Evolutionary conservation across 345 rosid species (phyloP).

Genomic region (Capsella bursapastoris): DNA sequence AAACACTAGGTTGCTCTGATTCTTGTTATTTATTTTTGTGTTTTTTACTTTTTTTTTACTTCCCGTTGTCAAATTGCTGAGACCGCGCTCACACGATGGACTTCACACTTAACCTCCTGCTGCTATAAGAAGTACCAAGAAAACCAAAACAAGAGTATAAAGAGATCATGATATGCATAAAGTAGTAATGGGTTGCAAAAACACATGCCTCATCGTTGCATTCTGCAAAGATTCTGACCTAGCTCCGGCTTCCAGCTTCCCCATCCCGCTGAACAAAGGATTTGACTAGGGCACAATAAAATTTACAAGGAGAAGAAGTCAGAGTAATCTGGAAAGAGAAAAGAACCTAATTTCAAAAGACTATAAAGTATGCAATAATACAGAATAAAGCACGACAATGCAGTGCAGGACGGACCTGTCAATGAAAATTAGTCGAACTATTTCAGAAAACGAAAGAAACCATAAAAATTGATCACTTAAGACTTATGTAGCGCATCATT

Average conservation of each 20-base stretch:
- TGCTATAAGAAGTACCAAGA: slow-evolving; percentile 34
- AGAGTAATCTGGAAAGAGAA: slow-evolving; percentile 36
- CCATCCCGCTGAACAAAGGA: slow-evolving; percentile 44
- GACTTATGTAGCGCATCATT: neutral
- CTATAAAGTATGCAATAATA: slow-evolving; percentile 28
- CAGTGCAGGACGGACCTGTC: slow-evolving; percentile 50
- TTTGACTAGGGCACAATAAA: slow-evolving; percentile 43
- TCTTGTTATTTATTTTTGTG: slow-evolving; percentile 25
- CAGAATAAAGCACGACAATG: slow-evolving; percentile 51
- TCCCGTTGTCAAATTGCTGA: neutral
- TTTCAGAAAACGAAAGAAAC: neutral
- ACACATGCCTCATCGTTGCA: slow-evolving; percentile 61
- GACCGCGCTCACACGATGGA: slow-evolving; percentile 37
- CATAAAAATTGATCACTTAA: slow-evolving; percentile 4
- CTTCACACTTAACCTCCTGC: slow-evolving; percentile 37
- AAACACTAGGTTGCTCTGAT: slow-evolving; percentile 22
- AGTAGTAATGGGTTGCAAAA: slow-evolving; percentile 46
- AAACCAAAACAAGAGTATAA: slow-evolving; percentile 35
- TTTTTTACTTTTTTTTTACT: slow-evolving; percentile 4
- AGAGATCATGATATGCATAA: slow-evolving; percentile 36
- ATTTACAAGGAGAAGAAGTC: slow-evolving; percentile 23
- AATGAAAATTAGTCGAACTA: slow-evolving; percentile 28
- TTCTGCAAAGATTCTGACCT: slow-evolving; percentile 71
- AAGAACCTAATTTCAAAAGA: slow-evolving; percentile 36
- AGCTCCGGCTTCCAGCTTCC: slow-evolving; percentile 53